Conservation (phyloP, 306 rosid species). For the Ziziphus jujuba region DNA sequence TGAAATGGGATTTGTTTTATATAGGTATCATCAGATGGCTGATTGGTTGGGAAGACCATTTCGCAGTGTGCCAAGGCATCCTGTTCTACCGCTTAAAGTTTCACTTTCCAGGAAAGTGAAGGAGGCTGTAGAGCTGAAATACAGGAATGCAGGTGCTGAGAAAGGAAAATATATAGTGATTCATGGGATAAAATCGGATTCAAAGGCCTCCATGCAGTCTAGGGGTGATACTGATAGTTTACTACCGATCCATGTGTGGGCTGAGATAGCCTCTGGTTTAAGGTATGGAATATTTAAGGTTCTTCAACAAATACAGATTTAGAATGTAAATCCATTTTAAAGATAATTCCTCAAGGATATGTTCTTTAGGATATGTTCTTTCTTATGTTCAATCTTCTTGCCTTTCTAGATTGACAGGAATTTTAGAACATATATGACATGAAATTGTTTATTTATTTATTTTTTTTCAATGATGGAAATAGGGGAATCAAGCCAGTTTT, state of each 20-base stretch:
- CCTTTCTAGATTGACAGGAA: no score
- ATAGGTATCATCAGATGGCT: slow-evolving; percentile 86
- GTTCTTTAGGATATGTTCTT: neutral
- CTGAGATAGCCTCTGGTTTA: slow-evolving; percentile 48
- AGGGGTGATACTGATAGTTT: slow-evolving; percentile 85
- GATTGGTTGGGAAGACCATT: slow-evolving; percentile 86
- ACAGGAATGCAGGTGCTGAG: slow-evolving; percentile 55
- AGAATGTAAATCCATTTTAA: neutral
- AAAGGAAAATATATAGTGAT: slow-evolving; percentile 78
- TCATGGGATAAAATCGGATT: slow-evolving; percentile 85
- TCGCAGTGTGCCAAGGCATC: slow-evolving; percentile 58
- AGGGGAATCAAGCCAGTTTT: slow-evolving; percentile 78
- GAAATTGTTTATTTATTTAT: neutral
- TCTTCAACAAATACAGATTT: neutral
- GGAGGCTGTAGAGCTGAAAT: slow-evolving; percentile 66
- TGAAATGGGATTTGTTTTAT: slow-evolving; percentile 13
- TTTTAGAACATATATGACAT: no score
- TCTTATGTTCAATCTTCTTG: neutral
- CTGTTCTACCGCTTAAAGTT: slow-evolving; percentile 59
- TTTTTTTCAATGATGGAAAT: slow-evolving; percentile 12
- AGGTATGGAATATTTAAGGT: slow-evolving; percentile 29
- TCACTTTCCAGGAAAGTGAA: slow-evolving; percentile 79
- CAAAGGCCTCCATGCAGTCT: slow-evolving; percentile 94
- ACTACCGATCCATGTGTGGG: slow-evolving; percentile 79
- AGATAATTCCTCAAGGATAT: neutral